A percentile compares a stretch with the other conserved stretches of the same genome.
Conservation (phyloP, 768 basidiomycete genomes). For the Mycena pura region DNA sequence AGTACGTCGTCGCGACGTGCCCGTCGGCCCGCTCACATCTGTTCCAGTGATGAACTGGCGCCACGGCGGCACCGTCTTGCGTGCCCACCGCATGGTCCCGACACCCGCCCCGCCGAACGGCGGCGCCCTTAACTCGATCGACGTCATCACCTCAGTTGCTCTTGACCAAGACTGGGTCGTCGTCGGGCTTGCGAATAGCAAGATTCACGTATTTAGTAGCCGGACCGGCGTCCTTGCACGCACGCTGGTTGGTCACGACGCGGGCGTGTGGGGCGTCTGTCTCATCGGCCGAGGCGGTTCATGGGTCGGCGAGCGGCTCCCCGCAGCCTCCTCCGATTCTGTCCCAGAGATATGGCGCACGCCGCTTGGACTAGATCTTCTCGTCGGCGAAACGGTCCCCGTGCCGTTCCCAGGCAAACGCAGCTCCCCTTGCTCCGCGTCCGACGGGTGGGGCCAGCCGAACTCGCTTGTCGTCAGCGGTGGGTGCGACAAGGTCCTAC, state of each 20-base stretch:
- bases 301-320: slow-evolving; percentile 30
- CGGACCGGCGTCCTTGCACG: slow-evolving; percentile 76
- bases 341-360: slow-evolving; percentile 50
- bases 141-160: slow-evolving; percentile 87
- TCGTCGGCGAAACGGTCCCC: slow-evolving; percentile 24
- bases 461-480: slow-evolving; percentile 86
- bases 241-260: slow-evolving; percentile 83
- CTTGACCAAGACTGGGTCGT: slow-evolving; percentile 86
- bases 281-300: slow-evolving; percentile 74
- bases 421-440: slow-evolving; percentile 66
- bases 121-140: slow-evolving; percentile 49
- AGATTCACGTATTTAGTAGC: slow-evolving; percentile 86
- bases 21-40: slow-evolving; percentile 1
- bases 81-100: slow-evolving; percentile 58
- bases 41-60: slow-evolving; percentile 80
- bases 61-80: slow-evolving; percentile 72
- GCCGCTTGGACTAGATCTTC: slow-evolving; percentile 53
- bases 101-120: slow-evolving; percentile 35
- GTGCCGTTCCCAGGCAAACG: slow-evolving; percentile 40
- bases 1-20: slow-evolving; percentile 44
- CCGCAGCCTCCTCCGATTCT: background rate
- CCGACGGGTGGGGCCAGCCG: slow-evolving; percentile 90
- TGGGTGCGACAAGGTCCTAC: slow-evolving; percentile 90
- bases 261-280: slow-evolving; percentile 92
- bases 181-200: slow-evolving; percentile 85